Evolutionary conservation across 257 asterid species (phyloP).

Genomic region (Solanum sitiens): DNA sequence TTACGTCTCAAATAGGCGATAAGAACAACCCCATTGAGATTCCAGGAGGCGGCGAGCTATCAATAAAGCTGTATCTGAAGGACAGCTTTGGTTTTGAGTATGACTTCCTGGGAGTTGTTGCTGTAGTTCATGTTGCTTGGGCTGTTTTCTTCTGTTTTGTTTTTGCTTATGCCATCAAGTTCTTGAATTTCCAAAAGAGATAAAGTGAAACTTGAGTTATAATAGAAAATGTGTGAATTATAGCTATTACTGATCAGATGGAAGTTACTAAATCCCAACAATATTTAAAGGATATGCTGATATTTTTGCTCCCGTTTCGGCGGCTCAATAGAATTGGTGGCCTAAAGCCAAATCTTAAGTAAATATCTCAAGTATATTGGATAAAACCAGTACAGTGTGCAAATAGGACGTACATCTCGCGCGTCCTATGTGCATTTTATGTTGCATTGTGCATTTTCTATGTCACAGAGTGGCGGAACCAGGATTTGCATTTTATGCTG

Average conservation of each 20-base stretch:
- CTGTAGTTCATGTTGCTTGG: conserved; percentile 61
- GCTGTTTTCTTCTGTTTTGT: conserved; percentile 50
- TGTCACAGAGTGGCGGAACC: too few relatives aligned
- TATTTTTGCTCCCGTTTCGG: background rate
- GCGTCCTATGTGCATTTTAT: background rate
- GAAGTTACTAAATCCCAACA: background rate
- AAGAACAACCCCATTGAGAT: conserved; percentile 10
- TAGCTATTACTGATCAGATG: background rate
- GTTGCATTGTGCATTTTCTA: too few relatives aligned
- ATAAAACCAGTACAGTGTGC: background rate
- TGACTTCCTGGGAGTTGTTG: conserved; percentile 67
- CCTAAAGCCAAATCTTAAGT: background rate
- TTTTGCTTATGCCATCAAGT: conserved; percentile 64
- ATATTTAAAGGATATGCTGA: background rate
- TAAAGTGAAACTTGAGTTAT: background rate
- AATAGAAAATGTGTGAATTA: background rate
- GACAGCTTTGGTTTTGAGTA: conserved; percentile 33
- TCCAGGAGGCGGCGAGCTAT: conserved; percentile 30
- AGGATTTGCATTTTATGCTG: too few relatives aligned
- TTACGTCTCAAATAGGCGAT: conserved; percentile 71
- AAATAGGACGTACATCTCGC: background rate
- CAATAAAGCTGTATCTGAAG: conserved; percentile 37
- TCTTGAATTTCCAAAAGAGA: conserved; percentile 70
- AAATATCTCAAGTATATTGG: background rate
- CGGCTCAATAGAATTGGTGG: background rate